Percentiles rank a stretch among this genome's conserved stretches.
Evolutionary conservation across 352 stramenopile species (phyloP).

Genomic region (Globisporangium uncinulatum): DNA sequence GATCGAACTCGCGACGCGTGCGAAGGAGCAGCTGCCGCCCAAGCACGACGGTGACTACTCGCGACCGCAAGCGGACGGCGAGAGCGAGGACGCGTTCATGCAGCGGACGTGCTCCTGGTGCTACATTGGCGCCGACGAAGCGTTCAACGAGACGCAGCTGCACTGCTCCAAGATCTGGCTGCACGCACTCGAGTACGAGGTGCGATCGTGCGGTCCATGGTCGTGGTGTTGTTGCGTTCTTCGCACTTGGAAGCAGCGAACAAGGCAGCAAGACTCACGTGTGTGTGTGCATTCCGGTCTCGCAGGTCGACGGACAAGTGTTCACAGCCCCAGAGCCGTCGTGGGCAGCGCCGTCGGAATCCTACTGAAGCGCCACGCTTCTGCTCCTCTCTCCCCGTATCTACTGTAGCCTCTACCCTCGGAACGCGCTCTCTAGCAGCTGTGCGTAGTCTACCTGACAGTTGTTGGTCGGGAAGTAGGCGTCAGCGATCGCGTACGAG

Average conservation of each 20-base stretch:
- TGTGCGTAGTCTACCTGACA: slow-evolving; percentile 56
- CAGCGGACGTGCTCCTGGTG: slow-evolving; percentile 76
- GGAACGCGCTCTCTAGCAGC: slow-evolving; percentile 66
- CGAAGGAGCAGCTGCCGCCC: slow-evolving; percentile 21
- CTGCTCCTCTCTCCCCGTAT: no score
- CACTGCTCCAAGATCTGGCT: slow-evolving; percentile 87
- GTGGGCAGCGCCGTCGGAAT: slow-evolving; percentile 42
- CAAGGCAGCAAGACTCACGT: neutral
- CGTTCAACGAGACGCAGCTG: slow-evolving; percentile 80
- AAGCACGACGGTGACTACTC: slow-evolving; percentile 52
- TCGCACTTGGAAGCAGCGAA: neutral
- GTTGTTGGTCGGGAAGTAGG: slow-evolving; percentile 75
- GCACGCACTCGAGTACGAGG: slow-evolving; percentile 85
- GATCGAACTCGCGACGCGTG: slow-evolving; percentile 39
- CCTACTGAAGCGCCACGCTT: slow-evolving; percentile 23
- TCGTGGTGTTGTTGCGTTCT: neutral
- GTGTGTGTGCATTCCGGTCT: slow-evolving; percentile 6
- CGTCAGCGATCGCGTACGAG: slow-evolving; percentile 63
- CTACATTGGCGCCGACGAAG: slow-evolving; percentile 47
- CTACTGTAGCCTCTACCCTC: slow-evolving; percentile 9
- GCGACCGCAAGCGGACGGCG: slow-evolving; percentile 38
- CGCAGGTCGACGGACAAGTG: slow-evolving; percentile 61
- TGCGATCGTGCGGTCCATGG: slow-evolving; percentile 15
- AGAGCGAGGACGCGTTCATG: slow-evolving; percentile 74
- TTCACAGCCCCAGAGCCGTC: slow-evolving; percentile 52